Evolutionary conservation across 2,329 filamentous ascomycete genomes (phyloP).

Genomic region (Lachnellula subtilissima): DNA sequence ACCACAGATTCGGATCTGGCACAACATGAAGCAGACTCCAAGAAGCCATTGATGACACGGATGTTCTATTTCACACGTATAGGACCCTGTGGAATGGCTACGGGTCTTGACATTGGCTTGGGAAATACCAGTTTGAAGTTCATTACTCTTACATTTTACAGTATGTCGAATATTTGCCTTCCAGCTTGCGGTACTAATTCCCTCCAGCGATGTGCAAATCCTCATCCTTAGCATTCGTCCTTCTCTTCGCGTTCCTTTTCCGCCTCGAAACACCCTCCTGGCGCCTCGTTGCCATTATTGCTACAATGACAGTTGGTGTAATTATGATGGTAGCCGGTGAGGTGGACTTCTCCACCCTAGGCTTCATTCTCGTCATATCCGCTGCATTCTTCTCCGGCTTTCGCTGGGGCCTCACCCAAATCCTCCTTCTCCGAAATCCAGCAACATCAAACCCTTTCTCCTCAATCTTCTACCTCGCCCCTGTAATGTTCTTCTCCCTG

Average conservation of each 20-base stretch:
- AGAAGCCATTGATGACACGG: constrained; percentile 68
- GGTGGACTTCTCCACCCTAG: constrained; percentile 78
- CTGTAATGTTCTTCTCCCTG: constrained; percentile 88
- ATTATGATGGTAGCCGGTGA: constrained; percentile 98
- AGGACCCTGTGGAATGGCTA: constrained; percentile 85
- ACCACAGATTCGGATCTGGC: constrained; percentile 26
- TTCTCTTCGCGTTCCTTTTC: constrained; percentile 92
- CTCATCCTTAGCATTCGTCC: constrained; percentile 88
- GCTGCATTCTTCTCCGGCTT: constrained; percentile 95
- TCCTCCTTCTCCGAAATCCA: constrained; percentile 86
- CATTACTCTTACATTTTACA: constrained; percentile 96
- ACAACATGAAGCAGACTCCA: constrained; percentile 27
- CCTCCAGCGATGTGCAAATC: constrained; percentile 90
- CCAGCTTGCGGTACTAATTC: constrained; percentile 9
- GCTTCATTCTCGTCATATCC: constrained; percentile 87
- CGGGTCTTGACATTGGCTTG: constrained; percentile 89
- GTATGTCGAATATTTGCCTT: constrained; percentile 39
- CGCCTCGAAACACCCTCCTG: constrained; percentile 82
- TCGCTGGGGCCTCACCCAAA: constrained; percentile 97
- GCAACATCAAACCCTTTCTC: constrained; percentile 96
- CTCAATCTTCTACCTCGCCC: constrained; percentile 95
- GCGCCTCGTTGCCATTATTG: constrained; percentile 81
- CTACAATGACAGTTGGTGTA: constrained; percentile 86
- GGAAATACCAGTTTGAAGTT: constrained; percentile 95
- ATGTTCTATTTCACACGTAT: constrained; percentile 90